Evolutionary conservation across 2,329 filamentous ascomycete species (phyloP).

Genomic region (Podosphaera leucotricha): DNA sequence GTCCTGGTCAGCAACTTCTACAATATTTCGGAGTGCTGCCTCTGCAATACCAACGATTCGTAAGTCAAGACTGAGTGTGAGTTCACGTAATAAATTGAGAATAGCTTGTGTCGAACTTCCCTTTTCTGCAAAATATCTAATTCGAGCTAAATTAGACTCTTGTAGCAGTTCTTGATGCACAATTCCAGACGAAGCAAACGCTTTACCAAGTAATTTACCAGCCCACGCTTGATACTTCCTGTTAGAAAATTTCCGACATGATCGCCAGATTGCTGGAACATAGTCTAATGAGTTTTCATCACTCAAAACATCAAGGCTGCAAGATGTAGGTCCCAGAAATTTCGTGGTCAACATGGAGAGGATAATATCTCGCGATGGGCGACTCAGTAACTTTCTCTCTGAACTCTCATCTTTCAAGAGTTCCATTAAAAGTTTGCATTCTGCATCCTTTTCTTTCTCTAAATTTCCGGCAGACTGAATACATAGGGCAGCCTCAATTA

Average conservation of each 20-base stretch:
- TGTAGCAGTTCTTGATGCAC: slow-evolving; percentile 35
- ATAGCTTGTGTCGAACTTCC: slow-evolving; percentile 38
- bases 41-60: slow-evolving; percentile 34
- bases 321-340: slow-evolving; percentile 38
- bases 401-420: slow-evolving; percentile 51
- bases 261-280: slow-evolving; percentile 50
- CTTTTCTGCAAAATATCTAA: slow-evolving; percentile 18
- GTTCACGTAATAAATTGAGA: slow-evolving; percentile 33
- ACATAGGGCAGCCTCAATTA: slow-evolving; percentile 44
- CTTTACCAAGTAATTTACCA: slow-evolving; percentile 59
- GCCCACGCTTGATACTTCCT: slow-evolving; percentile 63
- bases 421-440: slow-evolving; percentile 56
- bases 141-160: slow-evolving; percentile 30
- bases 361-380: slow-evolving; percentile 44
- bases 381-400: slow-evolving; percentile 39
- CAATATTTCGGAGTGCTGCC: slow-evolving; percentile 30
- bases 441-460: slow-evolving; percentile 41
- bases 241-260: slow-evolving; percentile 40
- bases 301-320: slow-evolving; percentile 42
- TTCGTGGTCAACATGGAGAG: slow-evolving; percentile 49
- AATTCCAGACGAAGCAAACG: slow-evolving; percentile 54
- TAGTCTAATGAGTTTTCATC: slow-evolving; percentile 33
- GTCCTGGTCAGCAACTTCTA: slow-evolving; percentile 20
- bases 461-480: slow-evolving; percentile 48
- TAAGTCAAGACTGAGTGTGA: slow-evolving; percentile 34